These are phyloP conservation scores for Austroboletus eburneus DNA, from an alignment of 768 basidiomycete genomes.

Conservation along the genomic window DNA sequence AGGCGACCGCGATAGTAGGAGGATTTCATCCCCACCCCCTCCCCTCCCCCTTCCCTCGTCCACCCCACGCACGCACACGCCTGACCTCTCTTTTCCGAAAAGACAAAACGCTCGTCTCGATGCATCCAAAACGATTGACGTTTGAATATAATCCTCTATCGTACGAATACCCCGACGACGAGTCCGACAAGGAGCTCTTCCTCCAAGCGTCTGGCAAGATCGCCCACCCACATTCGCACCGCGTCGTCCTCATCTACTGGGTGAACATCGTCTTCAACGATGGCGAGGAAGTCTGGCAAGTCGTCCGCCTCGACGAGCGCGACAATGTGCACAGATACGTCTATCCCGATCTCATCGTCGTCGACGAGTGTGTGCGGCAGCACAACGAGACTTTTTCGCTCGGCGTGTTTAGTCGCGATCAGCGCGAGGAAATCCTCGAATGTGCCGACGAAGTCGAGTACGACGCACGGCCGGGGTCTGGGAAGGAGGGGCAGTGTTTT, in stretches of 20 bases:
- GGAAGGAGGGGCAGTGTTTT: conserved; percentile 7
- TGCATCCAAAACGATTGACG: too few species aligned
- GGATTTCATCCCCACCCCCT: neutral
- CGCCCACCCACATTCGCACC: conserved; percentile 1
- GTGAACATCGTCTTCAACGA: conserved; percentile 20
- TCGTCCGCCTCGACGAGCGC: conserved; percentile 19
- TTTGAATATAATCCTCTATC: conserved; percentile 22
- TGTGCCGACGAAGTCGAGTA: conserved; percentile 25
- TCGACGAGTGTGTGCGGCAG: conserved; percentile 13
- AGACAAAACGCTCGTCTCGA: too few species aligned
- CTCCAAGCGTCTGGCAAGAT: conserved; percentile 15
- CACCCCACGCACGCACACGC: conserved; percentile 11
- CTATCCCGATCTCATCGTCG: conserved; percentile 27
- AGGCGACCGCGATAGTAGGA: conserved; percentile 4
- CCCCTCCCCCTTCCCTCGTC: neutral
- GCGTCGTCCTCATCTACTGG: conserved; percentile 24
- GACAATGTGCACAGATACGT: conserved; percentile 16
- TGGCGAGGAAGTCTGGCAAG: conserved; percentile 26
- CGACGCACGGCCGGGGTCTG: neutral
- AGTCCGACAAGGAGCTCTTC: conserved; percentile 23
- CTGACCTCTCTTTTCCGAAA: too few species aligned
- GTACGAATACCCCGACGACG: conserved; percentile 21
- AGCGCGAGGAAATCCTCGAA: conserved; percentile 25
- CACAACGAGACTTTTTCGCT: conserved; percentile 12
- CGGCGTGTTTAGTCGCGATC: conserved; percentile 19